A percentile compares a stretch with the other conserved stretches of the same genome.
phyloP scores from a whole-genome alignment of 1,284 basidiomycete genomes.

The Schizophyllum commune region DNA sequence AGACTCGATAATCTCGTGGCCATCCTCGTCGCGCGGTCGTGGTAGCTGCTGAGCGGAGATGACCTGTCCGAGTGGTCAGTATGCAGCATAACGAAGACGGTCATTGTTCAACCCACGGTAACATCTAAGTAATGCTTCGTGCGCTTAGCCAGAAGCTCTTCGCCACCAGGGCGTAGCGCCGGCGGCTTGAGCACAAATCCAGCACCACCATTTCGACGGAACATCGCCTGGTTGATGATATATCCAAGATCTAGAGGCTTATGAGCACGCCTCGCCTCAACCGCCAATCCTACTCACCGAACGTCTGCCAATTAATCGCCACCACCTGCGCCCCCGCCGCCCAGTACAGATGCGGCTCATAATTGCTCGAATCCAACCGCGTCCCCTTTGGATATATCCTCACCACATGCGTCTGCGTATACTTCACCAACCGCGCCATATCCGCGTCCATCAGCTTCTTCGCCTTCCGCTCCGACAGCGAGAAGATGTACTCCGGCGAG shows the following conservation, averaged over 20 bases:
- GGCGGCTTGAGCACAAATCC: conserved; percentile 92
- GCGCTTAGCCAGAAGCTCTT: conserved; percentile 47
- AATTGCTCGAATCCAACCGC: conserved; percentile 81
- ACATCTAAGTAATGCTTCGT: conserved; percentile 60
- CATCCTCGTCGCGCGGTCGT: conserved; percentile 40
- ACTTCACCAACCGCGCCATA: conserved; percentile 66
- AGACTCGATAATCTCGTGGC: conserved; percentile 29
- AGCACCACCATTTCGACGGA: conserved; percentile 78
- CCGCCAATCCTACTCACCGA: conserved; percentile 43
- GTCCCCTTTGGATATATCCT: conserved; percentile 86
- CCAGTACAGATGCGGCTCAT: conserved; percentile 88
- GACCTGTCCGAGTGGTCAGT: too few species aligned
- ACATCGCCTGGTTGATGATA: conserved; percentile 94
- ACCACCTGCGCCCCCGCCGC: conserved; percentile 88
- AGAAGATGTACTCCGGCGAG: conserved; percentile 86
- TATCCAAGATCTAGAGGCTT: conserved; percentile 64
- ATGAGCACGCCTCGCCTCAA: neutral
- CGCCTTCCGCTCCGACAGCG: conserved; percentile 80
- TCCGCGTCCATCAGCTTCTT: conserved; percentile 50
- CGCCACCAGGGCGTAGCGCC: conserved; percentile 60
- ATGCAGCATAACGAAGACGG: neutral
- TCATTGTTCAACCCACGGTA: conserved; percentile 13
- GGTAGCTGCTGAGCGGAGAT: conserved; percentile 92
- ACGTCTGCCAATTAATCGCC: conserved; percentile 96
- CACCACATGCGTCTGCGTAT: conserved; percentile 84